Evolutionary conservation across 2,329 filamentous ascomycete genomes (phyloP), one percentile per base, ranked within the genome.

Genomic region (Colletotrichum tropicale): DNA sequence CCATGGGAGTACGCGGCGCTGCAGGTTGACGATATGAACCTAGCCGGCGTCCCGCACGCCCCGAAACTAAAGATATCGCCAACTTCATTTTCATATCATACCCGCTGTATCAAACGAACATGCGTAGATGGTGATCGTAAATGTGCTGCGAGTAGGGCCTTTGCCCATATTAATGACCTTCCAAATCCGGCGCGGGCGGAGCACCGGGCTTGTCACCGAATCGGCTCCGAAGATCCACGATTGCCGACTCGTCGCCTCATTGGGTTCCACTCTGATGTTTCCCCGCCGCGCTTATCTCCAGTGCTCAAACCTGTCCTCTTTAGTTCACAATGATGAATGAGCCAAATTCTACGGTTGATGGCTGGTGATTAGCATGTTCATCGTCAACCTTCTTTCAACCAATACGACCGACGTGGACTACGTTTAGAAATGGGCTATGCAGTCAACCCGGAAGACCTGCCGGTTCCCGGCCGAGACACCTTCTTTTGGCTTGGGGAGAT

Each of bases 401-500:
- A 13, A 28, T 4, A 16, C 3, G 21, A 26, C n/a, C 12, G 1
- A 30, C 48, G n/a, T 8, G 10, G 4, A 60, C 3, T n/a, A 21
- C 18, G 3, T 24, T 6, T 0, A 18, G 6, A 9, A n/a, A 75
- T 75, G 73, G 34, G 56, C 13, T 68, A 62, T 18, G 15, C 48
- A 52, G 58, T 75, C 13, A 21, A 34, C 5, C 56, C 70, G 3
- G 70, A 65, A 6, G 56, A 75, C 34, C 58, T 73, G 38, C 70
- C 73, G n/a, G 48, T 75, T 8, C 70, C 64, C 15, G 70, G 73
- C 34, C 70, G 70, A 48, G 74, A 76, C 43, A 75, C 60, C 15
- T 75, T 13, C 16, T 76, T 70, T 38, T 75, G 74, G 74, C 60
- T 76, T 5, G 74, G 71, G 3, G 60, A 76, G 71, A 75, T 76